A percentile compares a stretch with the other conserved stretches of the same genome.
phyloP scores from a whole-genome alignment of 2,329 filamentous ascomycete genomes.

The Ophiocordyceps camponoti-leonardi region DNA sequence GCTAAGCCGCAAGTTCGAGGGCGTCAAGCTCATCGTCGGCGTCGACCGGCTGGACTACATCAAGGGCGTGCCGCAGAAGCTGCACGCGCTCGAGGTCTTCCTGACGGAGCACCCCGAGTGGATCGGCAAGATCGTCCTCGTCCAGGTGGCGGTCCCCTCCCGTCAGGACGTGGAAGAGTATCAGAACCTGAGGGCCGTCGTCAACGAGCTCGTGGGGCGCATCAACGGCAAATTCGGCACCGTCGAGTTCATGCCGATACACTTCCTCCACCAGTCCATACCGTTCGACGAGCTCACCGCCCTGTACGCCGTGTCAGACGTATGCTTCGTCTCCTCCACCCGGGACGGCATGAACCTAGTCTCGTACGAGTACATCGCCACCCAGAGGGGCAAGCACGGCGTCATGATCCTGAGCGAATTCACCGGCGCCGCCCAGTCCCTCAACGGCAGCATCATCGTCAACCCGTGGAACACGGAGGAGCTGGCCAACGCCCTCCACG shows the following conservation, averaged over 20 bases:
- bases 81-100: slow-evolving; percentile 93
- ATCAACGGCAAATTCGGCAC: slow-evolving; percentile 97
- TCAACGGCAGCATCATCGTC: slow-evolving; percentile 85
- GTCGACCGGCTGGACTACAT: slow-evolving; percentile 97
- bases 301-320: slow-evolving; percentile 81
- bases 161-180: slow-evolving; percentile 96
- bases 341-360: slow-evolving; percentile 98
- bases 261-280: slow-evolving; percentile 95
- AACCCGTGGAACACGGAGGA: slow-evolving; percentile 99
- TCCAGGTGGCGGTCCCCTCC: slow-evolving; percentile 90
- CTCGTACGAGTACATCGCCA: slow-evolving; percentile 95
- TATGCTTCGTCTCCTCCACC: slow-evolving; percentile 85
- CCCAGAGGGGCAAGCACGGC: slow-evolving; percentile 77
- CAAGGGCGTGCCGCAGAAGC: slow-evolving; percentile 94
- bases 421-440: slow-evolving; percentile 81
- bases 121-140: slow-evolving; percentile 92
- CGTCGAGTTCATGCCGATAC: slow-evolving; percentile 96
- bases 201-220: slow-evolving; percentile 89
- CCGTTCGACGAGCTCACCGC: slow-evolving; percentile 89
- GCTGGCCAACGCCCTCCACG: slow-evolving; percentile 79
- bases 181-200: slow-evolving; percentile 84
- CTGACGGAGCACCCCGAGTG: slow-evolving; percentile 92
- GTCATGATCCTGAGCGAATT: slow-evolving; percentile 95
- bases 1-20: slow-evolving; percentile 80
- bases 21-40: slow-evolving; percentile 89